Percentiles rank a stretch among this genome's conserved stretches.
phyloP scores from a whole-genome alignment of 139 green algal genomes.

The Cymbomonas tetramitiformis region DNA sequence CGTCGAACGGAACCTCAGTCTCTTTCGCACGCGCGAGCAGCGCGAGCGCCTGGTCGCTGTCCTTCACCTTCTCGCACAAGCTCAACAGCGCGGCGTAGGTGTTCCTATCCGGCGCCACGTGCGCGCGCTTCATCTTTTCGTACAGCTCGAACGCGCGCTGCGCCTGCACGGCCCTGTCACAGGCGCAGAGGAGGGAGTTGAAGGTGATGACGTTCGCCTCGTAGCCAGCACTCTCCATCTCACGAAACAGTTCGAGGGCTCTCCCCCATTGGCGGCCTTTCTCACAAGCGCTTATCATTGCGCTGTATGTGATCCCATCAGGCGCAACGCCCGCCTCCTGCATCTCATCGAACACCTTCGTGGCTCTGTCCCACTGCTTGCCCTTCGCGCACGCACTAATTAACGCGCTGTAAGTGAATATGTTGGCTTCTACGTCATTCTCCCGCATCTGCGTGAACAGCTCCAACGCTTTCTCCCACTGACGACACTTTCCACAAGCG shows the following conservation, averaged over 20 bases:
- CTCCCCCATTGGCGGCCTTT: slow-evolving; percentile 11
- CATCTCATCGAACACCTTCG: slow-evolving; percentile 19
- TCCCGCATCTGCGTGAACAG: slow-evolving; percentile 15
- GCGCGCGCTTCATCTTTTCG: not conserved
- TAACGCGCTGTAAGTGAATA: slow-evolving; percentile 27
- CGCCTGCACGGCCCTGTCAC: slow-evolving; percentile 8
- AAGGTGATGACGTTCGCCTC: slow-evolving; percentile 32
- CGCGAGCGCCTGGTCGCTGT: not conserved
- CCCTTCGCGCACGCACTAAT: slow-evolving; percentile 20
- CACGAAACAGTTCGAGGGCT: slow-evolving; percentile 13
- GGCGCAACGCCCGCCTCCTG: slow-evolving; percentile 4
- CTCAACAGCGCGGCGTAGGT: slow-evolving; percentile 7
- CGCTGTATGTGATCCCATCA: slow-evolving; percentile 25
- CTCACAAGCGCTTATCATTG: slow-evolving; percentile 22
- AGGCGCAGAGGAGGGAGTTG: slow-evolving; percentile 22
- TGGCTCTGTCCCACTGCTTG: slow-evolving; percentile 11
- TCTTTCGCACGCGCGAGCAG: no score
- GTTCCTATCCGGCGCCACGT: not conserved
- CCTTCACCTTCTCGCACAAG: slow-evolving; percentile 3
- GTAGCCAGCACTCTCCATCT: slow-evolving; percentile 21
- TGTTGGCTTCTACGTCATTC: slow-evolving; percentile 18
- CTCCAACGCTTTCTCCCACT: slow-evolving; percentile 23
- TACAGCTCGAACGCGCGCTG: slow-evolving; percentile 12
- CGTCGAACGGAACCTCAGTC: no score
- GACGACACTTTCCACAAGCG: slow-evolving; percentile 4